phyloP scores from a whole-genome alignment of 768 basidiomycete species.

The Pulveroboletus sp. region DNA sequence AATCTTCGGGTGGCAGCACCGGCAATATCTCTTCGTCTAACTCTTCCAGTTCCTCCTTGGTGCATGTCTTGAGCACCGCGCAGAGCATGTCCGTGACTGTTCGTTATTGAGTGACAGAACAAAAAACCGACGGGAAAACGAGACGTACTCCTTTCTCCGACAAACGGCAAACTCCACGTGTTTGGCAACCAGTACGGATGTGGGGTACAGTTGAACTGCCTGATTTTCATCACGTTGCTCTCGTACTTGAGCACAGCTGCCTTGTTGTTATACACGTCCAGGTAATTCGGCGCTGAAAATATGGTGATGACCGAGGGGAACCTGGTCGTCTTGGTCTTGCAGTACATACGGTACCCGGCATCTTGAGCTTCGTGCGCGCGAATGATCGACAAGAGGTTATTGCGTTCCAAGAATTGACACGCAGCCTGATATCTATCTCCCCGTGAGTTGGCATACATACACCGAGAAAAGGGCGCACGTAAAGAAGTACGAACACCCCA shows the following conservation, averaged over 20 bases:
- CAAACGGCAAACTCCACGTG: constrained; percentile 97
- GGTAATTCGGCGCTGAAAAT: no score
- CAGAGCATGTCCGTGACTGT: no score
- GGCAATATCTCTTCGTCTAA: constrained; percentile 46
- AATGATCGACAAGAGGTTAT: constrained; percentile 94
- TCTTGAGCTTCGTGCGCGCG: constrained; percentile 99
- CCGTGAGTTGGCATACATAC: not conserved
- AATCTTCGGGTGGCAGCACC: constrained; percentile 40
- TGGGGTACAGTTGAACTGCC: constrained; percentile 95
- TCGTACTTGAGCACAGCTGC: constrained; percentile 98
- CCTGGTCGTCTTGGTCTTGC: constrained; percentile 95
- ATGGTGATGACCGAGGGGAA: constrained; percentile 99
- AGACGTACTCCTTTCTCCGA: constrained; percentile 88
- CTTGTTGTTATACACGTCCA: constrained; percentile 99
- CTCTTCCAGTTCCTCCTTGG: constrained; percentile 94
- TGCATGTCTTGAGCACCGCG: no score
- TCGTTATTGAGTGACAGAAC: constrained; percentile 4
- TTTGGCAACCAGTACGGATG: no score
- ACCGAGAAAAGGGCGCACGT: constrained; percentile 48
- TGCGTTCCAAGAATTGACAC: constrained; percentile 94
- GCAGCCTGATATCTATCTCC: constrained; percentile 84
- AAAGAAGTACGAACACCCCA: constrained; percentile 95
- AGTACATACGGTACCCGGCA: constrained; percentile 99
- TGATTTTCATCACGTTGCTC: constrained; percentile 97
- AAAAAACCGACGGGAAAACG: not conserved